These are phyloP conservation scores for Sextonia rubra DNA, from an alignment of 164 flowering plant species.

Conservation along the genomic window DNA sequence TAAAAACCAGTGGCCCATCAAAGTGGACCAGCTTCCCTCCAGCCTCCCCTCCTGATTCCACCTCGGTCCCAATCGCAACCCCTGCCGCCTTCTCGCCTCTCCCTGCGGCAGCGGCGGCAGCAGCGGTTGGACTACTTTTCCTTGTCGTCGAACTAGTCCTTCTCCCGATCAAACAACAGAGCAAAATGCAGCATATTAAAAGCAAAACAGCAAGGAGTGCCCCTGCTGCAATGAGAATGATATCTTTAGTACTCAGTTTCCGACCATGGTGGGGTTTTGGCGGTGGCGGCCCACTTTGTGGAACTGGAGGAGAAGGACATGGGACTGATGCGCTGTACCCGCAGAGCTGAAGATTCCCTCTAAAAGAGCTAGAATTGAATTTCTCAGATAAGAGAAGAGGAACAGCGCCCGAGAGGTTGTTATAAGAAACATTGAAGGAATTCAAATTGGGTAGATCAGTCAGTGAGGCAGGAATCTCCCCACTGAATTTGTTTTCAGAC, in stretches of 20 bases:
- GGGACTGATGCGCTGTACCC: slow-evolving; percentile 66
- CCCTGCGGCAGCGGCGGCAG: slow-evolving; percentile 17
- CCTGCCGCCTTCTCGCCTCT: slow-evolving; percentile 31
- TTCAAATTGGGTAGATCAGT: slow-evolving; percentile 44
- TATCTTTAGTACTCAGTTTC: slow-evolving; percentile 59
- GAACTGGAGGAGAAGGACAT: slow-evolving; percentile 46
- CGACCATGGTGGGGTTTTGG: slow-evolving; percentile 25
- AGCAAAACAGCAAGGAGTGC: slow-evolving; percentile 51
- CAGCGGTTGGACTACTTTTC: slow-evolving; percentile 22
- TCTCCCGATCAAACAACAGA: slow-evolving; percentile 63
- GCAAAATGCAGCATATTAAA: slow-evolving; percentile 54
- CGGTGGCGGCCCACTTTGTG: slow-evolving; percentile 26
- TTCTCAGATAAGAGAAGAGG: slow-evolving; percentile 47
- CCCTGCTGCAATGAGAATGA: slow-evolving; percentile 75
- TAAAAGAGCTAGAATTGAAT: slow-evolving; percentile 80
- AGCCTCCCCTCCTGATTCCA: slow-evolving; percentile 56
- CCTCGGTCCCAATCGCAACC: slow-evolving; percentile 30
- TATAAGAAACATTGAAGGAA: slow-evolving; percentile 74
- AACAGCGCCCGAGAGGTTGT: slow-evolving; percentile 84
- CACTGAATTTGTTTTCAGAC: slow-evolving; percentile 50
- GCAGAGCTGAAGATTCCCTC: slow-evolving; percentile 80
- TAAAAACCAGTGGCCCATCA: slow-evolving; percentile 82
- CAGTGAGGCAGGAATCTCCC: slow-evolving; percentile 65
- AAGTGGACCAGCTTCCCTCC: slow-evolving; percentile 96
- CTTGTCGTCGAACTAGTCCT: slow-evolving; percentile 32